Conservation (phyloP, 495 filamentous ascomycete species). For the Gamarada debralockiae region DNA sequence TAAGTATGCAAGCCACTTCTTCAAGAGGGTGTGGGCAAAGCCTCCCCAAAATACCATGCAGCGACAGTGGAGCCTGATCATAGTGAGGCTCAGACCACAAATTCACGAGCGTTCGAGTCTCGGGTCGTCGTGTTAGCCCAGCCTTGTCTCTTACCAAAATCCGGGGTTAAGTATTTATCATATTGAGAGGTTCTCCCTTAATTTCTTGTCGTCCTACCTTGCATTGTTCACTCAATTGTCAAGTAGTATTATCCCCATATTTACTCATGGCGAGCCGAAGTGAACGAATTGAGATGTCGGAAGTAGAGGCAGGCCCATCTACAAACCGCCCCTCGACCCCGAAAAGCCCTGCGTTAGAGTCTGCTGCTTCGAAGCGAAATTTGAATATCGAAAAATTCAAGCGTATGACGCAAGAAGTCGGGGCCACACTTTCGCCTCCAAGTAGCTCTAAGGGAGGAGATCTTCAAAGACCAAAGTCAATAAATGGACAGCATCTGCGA, state of each 20-base stretch:
- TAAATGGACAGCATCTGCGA: conserved; percentile 3
- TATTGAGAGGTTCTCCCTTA: background rate
- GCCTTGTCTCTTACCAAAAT: background rate
- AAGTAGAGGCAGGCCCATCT: background rate
- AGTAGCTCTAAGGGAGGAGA: background rate
- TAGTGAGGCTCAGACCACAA: background rate
- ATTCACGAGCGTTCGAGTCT: background rate
- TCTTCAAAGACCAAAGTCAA: conserved; percentile 4
- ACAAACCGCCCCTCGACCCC: background rate
- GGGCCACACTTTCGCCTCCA: background rate
- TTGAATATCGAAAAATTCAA: background rate
- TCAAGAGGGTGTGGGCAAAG: background rate
- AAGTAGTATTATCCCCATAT: background rate
- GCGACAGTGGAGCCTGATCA: background rate
- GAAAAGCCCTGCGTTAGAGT: background rate
- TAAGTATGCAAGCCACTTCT: background rate
- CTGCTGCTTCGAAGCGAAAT: background rate
- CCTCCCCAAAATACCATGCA: background rate
- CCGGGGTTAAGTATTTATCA: background rate
- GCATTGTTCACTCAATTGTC: background rate
- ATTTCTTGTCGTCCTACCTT: background rate
- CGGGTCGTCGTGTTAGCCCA: background rate
- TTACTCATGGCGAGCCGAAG: background rate
- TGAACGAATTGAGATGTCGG: background rate
- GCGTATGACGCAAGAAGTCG: background rate